Percentiles rank a stretch among this genome's conserved stretches.
Evolutionary conservation across 139 green algal genomes (phyloP).

Genomic region (Volvox africanus): DNA sequence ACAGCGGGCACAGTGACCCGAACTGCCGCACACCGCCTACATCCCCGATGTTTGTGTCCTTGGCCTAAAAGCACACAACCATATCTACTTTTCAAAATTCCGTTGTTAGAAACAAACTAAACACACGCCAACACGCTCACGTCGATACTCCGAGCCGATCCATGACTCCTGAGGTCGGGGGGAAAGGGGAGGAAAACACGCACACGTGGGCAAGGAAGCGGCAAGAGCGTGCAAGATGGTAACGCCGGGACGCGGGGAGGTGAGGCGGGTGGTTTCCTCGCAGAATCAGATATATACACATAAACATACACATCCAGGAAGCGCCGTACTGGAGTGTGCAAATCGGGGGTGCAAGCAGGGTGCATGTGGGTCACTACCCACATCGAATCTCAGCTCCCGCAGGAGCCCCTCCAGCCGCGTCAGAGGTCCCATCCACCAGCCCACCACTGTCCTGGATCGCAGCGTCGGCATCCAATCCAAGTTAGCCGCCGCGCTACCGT

Average conservation of each 20-base stretch:
- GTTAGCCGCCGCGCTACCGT: background rate
- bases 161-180: background rate
- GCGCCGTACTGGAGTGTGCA: no score
- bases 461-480: slow-evolving; percentile 31
- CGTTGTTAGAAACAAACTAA: background rate
- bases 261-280: background rate
- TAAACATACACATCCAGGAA: no score
- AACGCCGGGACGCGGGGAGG: background rate
- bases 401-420: background rate
- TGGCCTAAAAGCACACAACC: no score
- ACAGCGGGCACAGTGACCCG: no score
- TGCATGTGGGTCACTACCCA: no score
- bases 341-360: background rate
- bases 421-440: slow-evolving; percentile 46
- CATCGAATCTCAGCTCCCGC: background rate
- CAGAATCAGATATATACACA: no score
- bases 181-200: background rate
- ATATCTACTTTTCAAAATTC: background rate
- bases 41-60: no score
- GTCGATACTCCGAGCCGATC: slow-evolving; percentile 9
- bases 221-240: background rate
- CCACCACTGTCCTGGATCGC: slow-evolving; percentile 4
- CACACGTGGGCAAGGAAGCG: background rate
- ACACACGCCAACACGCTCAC: background rate
- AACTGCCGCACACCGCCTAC: no score